Conservation (phyloP, 306 rosid genomes). For the Malus sylvestris region DNA sequence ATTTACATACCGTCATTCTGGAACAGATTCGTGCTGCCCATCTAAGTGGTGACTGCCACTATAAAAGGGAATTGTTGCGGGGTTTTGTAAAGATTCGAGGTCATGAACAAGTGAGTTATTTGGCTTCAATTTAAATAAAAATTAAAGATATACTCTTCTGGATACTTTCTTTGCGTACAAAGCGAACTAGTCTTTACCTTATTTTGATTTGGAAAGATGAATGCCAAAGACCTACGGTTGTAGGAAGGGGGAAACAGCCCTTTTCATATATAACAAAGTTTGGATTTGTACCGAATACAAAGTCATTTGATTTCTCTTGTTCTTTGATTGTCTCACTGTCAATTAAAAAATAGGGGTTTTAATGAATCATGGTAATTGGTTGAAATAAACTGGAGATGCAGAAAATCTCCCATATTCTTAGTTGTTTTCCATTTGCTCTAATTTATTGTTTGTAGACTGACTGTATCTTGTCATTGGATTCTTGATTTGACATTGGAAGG, state of each 20-base stretch:
- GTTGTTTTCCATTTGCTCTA: neutral
- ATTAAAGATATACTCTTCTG: neutral
- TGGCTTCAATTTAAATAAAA: neutral
- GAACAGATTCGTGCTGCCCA: slow-evolving; percentile 84
- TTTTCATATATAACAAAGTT: neutral
- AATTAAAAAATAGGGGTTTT: neutral
- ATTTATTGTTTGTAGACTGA: neutral
- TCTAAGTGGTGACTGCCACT: slow-evolving; percentile 95
- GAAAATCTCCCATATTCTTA: neutral
- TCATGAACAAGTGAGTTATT: slow-evolving; percentile 63
- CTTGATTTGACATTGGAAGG: slow-evolving; percentile 45
- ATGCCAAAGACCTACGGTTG: neutral
- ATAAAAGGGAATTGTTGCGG: slow-evolving; percentile 67
- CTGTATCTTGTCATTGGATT: slow-evolving; percentile 1
- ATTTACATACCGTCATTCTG: neutral
- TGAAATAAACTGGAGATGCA: neutral
- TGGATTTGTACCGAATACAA: neutral
- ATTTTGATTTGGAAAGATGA: neutral
- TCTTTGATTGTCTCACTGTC: neutral
- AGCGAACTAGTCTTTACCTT: neutral
- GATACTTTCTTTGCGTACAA: neutral
- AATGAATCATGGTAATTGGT: neutral
- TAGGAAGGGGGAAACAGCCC: neutral
- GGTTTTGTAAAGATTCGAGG: slow-evolving; percentile 57
- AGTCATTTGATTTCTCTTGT: neutral